phyloP scores from a whole-genome alignment of 352 stramenopile species.

The Phytophthora aleatoria region DNA sequence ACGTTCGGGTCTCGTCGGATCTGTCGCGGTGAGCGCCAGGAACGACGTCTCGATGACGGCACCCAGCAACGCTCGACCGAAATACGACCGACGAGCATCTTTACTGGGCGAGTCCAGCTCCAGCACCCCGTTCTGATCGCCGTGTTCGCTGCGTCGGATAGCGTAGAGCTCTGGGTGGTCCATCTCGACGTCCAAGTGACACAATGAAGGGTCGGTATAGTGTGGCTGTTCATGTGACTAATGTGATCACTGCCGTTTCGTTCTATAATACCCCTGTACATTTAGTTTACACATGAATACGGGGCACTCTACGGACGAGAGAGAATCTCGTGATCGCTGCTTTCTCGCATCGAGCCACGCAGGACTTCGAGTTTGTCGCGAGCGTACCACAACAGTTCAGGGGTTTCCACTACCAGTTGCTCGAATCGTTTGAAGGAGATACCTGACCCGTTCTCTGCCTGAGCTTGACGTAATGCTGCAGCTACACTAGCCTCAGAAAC shows the following conservation, averaged over 20 bases:
- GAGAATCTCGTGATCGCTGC: constrained; percentile 4
- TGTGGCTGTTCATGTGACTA: constrained; percentile 9
- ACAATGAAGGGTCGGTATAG: constrained; percentile 10
- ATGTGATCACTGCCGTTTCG: background rate
- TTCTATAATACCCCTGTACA: constrained; percentile 4
- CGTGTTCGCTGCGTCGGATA: constrained; percentile 64
- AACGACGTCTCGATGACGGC: constrained; percentile 77
- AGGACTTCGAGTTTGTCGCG: constrained; percentile 58
- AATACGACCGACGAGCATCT: constrained; percentile 63
- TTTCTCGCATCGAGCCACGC: constrained; percentile 52
- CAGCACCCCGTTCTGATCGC: constrained; percentile 59
- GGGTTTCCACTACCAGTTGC: constrained; percentile 40
- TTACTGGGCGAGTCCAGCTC: constrained; percentile 70
- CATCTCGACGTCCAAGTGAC: constrained; percentile 9
- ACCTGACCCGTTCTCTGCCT: constrained; percentile 11
- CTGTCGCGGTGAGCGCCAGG: constrained; percentile 66
- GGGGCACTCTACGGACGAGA: constrained; percentile 7
- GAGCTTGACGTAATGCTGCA: constrained; percentile 30
- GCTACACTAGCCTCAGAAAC: constrained; percentile 32
- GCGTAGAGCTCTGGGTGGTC: constrained; percentile 35
- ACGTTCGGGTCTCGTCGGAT: constrained; percentile 51
- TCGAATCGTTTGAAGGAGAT: constrained; percentile 55
- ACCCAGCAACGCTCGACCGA: constrained; percentile 57
- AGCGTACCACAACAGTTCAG: constrained; percentile 52
- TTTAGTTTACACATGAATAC: constrained; percentile 31